Evolutionary conservation across 2,329 filamentous ascomycete species (phyloP), one percentile per base, ranked within the genome.

Genomic region (Colletotrichum kahawae): DNA sequence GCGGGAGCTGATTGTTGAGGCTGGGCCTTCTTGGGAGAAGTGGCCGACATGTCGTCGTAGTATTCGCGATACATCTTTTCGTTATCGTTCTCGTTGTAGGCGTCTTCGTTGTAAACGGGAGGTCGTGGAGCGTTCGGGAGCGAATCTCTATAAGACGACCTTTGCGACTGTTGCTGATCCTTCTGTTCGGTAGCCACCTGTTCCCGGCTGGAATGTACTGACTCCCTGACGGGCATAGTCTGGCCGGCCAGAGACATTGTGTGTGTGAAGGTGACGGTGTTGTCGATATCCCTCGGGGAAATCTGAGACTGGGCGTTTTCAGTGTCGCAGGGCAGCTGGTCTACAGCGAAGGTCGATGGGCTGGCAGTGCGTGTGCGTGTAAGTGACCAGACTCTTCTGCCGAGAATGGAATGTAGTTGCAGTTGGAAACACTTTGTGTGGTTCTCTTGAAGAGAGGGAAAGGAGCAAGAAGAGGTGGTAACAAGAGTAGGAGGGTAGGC

Each of bases 1-100:
- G 86, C 86, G 12, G 89, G 89, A 31, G 85, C 80, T 63, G 78
- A 75, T 18, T 76, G 71, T 70, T 75, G 67, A 78, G 29, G 76
- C 48, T 65, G 71, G 62, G 68, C 16, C 77, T 78, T 74, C 69
- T 75, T 75, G 60, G 76, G 71, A n/a, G 74, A 72, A 51, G 71
- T 54, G 21, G 66, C 70, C 60, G 71, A 76, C 69, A 77, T 77
- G n/a, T 74, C 76, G 59, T 76, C 66, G 76, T 77, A 76, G 73
- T 75, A 78, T 59, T 74, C 76, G 76, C 71, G 67, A 67, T 79
- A 76, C 56, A 78, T 78, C 63, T 75, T 75, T 33, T 75, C 48
- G 51, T 70, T 70, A 27, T 77, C 70, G 70, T 76, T 74, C 60
- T 77, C 75, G 76, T 78, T 78, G 57, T 77, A 75, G 36, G 75